Conservation (phyloP, 2,329 filamentous ascomycete species). For the Hirsutella rhossiliensis region DNA sequence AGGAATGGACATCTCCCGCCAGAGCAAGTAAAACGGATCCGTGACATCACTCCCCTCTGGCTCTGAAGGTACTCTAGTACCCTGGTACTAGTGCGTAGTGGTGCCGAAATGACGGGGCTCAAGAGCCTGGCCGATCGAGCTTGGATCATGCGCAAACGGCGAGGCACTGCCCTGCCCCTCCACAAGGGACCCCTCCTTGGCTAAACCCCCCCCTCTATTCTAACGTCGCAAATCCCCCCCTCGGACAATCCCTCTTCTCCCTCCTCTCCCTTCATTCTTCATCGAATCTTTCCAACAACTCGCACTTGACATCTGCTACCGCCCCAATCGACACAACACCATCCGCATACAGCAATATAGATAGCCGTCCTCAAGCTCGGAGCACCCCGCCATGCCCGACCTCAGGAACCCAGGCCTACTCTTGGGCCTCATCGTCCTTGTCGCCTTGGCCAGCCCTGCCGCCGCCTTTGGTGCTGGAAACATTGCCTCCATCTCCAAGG, state of each 20-base stretch:
- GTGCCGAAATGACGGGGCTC: too few species aligned
- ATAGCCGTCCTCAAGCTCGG: neutral
- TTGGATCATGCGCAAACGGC: too few species aligned
- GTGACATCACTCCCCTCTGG: too few species aligned
- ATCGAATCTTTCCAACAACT: neutral
- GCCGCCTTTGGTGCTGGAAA: slow-evolving; percentile 82
- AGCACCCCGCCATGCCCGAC: slow-evolving; percentile 28
- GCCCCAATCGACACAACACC: neutral
- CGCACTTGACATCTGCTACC: neutral
- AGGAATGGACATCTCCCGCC: too few species aligned
- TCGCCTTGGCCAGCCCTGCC: slow-evolving; percentile 55
- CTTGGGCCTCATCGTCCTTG: slow-evolving; percentile 46
- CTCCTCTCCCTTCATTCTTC: neutral
- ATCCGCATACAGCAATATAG: neutral
- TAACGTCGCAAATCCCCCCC: neutral
- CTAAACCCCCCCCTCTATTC: too few species aligned
- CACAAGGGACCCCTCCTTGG: neutral
- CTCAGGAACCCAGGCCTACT: slow-evolving; percentile 37
- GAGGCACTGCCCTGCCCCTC: neutral
- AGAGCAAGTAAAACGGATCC: too few species aligned
- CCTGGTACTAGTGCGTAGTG: too few species aligned
- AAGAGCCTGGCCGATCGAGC: too few species aligned
- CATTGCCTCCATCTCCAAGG: slow-evolving; percentile 67
- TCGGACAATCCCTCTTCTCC: neutral
- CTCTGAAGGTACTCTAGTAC: too few species aligned